Evolutionary conservation across 1,139 yeast genomes (phyloP), one percentile per base, ranked within the genome.

Genomic region (Suhomyces wounanorum): DNA sequence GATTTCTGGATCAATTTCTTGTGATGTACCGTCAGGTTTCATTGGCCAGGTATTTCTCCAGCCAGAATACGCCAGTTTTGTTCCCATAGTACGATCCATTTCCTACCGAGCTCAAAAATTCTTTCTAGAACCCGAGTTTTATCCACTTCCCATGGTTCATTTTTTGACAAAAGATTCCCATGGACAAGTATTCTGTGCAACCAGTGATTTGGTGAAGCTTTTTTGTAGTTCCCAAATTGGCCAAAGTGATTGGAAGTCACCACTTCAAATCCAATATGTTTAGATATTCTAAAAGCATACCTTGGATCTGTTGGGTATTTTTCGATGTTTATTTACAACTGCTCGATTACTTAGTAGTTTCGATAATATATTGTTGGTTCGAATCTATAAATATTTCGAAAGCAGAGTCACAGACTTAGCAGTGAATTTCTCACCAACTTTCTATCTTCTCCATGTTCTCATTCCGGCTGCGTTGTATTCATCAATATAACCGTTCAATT

Each of bases 11-110:
- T 38, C 56, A 1, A 48, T 57, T 2, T 37, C 53, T 1, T 66
- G 70, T 44, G 25, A 41, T 3, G 49, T 66, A 16, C 51, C 50
- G 2, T 38, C 50, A 7, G 67, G 67, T 1, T 55, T 56, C 26
- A 49, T 55, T 17, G 70, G 67, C 5, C 70, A 66, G 48, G 49
- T 67, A 5, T 52, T 63, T 23, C 46, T 66, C 33, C 58, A 53
- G 43, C 70, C 70, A 0, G 48, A 40, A n/a, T 62, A 37, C 43
- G 51, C 55, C 3, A 31, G 52, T 2, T 50, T 58, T 17, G 44
- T 40, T 10, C 55, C 64, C 13, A 48, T 42, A 17, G 51, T 56
- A 3, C 53, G 68, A 43, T 45, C 47, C 30, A 54, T 53, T 6
- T 47, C 44, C 14, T 43, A 44, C 30, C 41, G 33, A 18, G 18